Evolutionary conservation across 345 rosid species (phyloP), one percentile per base, ranked within the genome.

Genomic region (Salix koriyanagi): DNA sequence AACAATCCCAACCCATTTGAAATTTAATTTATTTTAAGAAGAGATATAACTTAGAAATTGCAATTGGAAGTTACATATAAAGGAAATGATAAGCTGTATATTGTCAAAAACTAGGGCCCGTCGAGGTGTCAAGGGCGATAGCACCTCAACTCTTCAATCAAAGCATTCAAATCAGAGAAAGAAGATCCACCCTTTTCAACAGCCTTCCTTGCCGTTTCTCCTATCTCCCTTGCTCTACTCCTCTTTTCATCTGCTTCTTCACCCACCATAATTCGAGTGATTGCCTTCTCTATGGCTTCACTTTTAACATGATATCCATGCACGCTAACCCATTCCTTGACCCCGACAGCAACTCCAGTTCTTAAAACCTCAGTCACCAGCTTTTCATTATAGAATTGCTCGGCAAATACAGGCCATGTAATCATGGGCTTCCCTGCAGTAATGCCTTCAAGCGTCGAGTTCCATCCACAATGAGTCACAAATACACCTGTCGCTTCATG

Each of bases 381-480:
- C 67, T 84, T 81, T 68, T 84, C 86, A 62, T 83, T 88, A 73
- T 72, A 81, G 61, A 85, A 84, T 64, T 84, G 88, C 80, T 86
- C 85, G 1, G 77, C 82, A 0, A 21, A 44, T 3, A 79, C 41
- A 0, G 85, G 88, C 91, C 88, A 83, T 4, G 89, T 88, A 23
- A 75, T 82, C 89, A 86, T 81, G 30, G 88, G 84, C 48, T 66
- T 66, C 5, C 88, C 89, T 0, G 88, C 79, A 0, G 80, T 25
- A 23, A 86, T 5, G 2, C 72, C 81, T 26, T 88, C 87, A 0
- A 84, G 71, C 5, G 71, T 77, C 9, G 88, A 85, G 74, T 82
- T 85, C 85, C 90, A 83, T 23, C 86, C 84, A 15, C 86, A 85
- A 60, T 85, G 90, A 14, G 85, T 87, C 75, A 87, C 66, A 39